Conservation (phyloP, 2,329 filamentous ascomycete genomes). For the Passalora sequoiae region DNA sequence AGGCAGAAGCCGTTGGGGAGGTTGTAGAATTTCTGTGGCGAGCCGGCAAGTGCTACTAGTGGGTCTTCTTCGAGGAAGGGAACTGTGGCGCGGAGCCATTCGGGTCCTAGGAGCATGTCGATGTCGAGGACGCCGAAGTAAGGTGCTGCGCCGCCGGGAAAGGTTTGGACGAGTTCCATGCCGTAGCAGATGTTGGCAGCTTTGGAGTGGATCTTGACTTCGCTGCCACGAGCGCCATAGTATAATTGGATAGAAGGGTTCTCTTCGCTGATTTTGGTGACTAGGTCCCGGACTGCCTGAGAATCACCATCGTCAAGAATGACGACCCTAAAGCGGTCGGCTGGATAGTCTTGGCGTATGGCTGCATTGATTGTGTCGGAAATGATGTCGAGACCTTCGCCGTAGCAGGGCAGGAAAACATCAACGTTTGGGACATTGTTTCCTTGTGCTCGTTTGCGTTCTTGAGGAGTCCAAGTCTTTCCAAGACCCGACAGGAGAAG, state of each 20-base stretch:
- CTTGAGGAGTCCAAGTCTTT: slow-evolving; percentile 17
- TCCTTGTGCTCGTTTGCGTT: slow-evolving; percentile 11
- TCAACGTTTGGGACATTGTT: slow-evolving; percentile 13
- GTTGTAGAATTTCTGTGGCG: slow-evolving; percentile 19
- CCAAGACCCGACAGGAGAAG: slow-evolving; percentile 12
- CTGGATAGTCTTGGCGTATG: slow-evolving; percentile 17
- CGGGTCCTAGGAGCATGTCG: slow-evolving; percentile 14
- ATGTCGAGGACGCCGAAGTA: slow-evolving; percentile 19
- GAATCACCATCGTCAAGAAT: slow-evolving; percentile 17
- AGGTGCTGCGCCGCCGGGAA: slow-evolving; percentile 20
- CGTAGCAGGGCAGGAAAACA: slow-evolving; percentile 18
- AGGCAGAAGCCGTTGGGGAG: slow-evolving; percentile 16
- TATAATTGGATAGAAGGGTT: slow-evolving; percentile 10
- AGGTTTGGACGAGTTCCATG: slow-evolving; percentile 18
- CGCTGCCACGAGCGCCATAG: slow-evolving; percentile 15
- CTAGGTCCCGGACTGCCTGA: slow-evolving; percentile 7
- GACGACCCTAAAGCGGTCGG: slow-evolving; percentile 14
- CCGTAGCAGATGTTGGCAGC: slow-evolving; percentile 18
- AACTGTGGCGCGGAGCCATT: slow-evolving; percentile 13
- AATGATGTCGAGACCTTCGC: slow-evolving; percentile 18
- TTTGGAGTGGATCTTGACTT: slow-evolving; percentile 18
- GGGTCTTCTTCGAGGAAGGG: slow-evolving; percentile 16
- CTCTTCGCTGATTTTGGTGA: slow-evolving; percentile 6
- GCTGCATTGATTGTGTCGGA: slow-evolving; percentile 17
- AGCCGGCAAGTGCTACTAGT: slow-evolving; percentile 14